phyloP scores from a whole-genome alignment of 768 basidiomycete species.

The Podaxis sp. region DNA sequence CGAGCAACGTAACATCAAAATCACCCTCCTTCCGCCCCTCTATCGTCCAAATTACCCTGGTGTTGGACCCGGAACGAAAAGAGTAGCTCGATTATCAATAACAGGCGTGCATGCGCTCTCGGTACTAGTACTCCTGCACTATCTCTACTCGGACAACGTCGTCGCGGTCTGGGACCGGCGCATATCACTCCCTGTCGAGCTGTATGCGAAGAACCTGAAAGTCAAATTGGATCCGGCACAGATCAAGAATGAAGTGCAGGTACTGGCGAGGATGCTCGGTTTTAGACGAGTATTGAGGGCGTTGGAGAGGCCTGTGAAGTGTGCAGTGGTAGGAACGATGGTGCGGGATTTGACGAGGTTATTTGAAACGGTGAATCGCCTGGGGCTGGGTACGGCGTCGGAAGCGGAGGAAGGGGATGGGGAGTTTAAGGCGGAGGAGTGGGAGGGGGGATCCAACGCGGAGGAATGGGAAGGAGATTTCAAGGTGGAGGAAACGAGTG shows the following conservation, averaged over 20 bases:
- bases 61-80: conserved; percentile 18
- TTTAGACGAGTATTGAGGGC: conserved; percentile 51
- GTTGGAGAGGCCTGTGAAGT: conserved; percentile 60
- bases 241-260: conserved; percentile 61
- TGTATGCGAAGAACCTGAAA: conserved; percentile 32
- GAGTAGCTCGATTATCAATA: conserved; percentile 36
- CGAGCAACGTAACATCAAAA: conserved; percentile 12
- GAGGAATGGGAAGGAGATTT: too few species aligned
- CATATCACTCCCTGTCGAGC: conserved; percentile 44
- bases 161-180: conserved; percentile 83
- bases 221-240: conserved; percentile 38
- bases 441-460: not conserved
- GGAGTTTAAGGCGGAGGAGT: not conserved
- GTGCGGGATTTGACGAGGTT: conserved; percentile 44
- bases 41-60: conserved; percentile 18
- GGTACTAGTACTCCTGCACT: conserved; percentile 71
- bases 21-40: conserved; percentile 9
- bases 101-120: conserved; percentile 59
- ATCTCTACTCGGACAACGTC: conserved; percentile 85
- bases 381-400: conserved; percentile 20
- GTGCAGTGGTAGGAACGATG: conserved; percentile 43
- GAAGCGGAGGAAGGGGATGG: not conserved
- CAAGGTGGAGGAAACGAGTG: too few species aligned
- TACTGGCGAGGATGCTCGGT: conserved; percentile 52
- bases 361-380: conserved; percentile 26